Percentiles rank a stretch among this genome's conserved stretches.
Conservation (phyloP, 371 early-diverging fungal genomes). For the Mortierella sp. region DNA sequence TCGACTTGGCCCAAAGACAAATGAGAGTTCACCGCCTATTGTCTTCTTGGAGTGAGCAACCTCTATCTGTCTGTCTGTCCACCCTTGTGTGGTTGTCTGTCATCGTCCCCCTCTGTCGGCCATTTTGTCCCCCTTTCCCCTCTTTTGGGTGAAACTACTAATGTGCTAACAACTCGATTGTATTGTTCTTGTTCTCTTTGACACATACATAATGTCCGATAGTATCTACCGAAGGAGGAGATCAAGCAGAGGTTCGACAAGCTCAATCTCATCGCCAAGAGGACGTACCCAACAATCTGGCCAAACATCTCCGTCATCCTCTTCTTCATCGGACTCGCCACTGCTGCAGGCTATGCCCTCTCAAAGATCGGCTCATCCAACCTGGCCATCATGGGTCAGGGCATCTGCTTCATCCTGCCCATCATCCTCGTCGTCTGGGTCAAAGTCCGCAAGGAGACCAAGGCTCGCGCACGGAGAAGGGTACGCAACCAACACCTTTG, state of each 20-base stretch:
- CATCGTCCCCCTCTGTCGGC: not conserved
- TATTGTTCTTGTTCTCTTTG: too few species aligned
- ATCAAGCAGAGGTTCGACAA: constrained; percentile 16
- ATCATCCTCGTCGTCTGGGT: constrained; percentile 41
- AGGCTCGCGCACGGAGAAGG: constrained; percentile 30
- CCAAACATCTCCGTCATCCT: constrained; percentile 21
- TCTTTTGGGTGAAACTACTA: not conserved
- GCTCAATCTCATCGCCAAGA: constrained; percentile 12
- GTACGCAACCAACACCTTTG: constrained; percentile 7
- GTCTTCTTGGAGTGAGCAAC: too few species aligned
- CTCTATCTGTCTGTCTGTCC: too few species aligned
- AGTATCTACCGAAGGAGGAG: constrained; percentile 18
- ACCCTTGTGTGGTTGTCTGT: too few species aligned
- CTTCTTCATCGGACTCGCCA: constrained; percentile 9
- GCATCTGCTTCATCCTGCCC: constrained; percentile 43
- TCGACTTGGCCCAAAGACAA: too few species aligned
- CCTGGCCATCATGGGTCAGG: constrained; percentile 38
- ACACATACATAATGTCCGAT: too few species aligned
- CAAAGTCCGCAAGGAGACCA: constrained; percentile 39
- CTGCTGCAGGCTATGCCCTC: constrained; percentile 20
- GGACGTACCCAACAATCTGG: constrained; percentile 40
- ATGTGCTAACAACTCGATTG: too few species aligned
- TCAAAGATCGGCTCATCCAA: constrained; percentile 9
- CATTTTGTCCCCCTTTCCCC: not conserved
- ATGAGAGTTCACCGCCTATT: too few species aligned